A percentile compares a stretch with the other conserved stretches of the same genome.
Conservation (phyloP, 495 filamentous ascomycete species). For the Hypoxylon perforatum region DNA sequence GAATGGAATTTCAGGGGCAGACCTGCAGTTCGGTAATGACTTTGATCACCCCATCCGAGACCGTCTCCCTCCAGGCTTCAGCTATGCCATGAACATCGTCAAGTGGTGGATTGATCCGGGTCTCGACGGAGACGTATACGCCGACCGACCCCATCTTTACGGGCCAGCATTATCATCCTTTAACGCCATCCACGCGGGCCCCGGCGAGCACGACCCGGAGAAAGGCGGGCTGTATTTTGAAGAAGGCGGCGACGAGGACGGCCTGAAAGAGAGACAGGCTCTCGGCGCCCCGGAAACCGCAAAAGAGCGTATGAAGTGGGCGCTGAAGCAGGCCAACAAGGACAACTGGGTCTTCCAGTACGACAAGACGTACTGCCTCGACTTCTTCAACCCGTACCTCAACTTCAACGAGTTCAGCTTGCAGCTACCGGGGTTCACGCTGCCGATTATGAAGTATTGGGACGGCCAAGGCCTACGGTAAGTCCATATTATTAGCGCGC, state of each 20-base stretch:
- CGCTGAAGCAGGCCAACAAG: conserved; percentile 64
- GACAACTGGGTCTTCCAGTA: conserved; percentile 61
- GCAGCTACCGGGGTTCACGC: conserved; percentile 78
- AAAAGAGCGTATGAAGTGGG: conserved; percentile 71
- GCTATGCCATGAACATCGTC: conserved; percentile 80
- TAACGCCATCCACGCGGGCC: conserved; percentile 75
- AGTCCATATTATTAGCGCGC: conserved; percentile 25
- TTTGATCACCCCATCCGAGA: conserved; percentile 89
- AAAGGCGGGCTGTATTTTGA: conserved; percentile 66
- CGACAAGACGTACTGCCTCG: conserved; percentile 70
- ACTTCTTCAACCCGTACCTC: conserved; percentile 94
- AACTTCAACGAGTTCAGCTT: conserved; percentile 85
- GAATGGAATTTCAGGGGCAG: conserved; percentile 68
- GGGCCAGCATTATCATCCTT: conserved; percentile 78
- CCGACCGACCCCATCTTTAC: conserved; percentile 85
- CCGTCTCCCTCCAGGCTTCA: conserved; percentile 86
- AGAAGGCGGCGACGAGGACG: conserved; percentile 76
- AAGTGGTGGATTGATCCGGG: conserved; percentile 90
- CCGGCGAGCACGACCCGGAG: conserved; percentile 54
- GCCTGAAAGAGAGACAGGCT: conserved; percentile 57
- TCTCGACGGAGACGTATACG: conserved; percentile 86
- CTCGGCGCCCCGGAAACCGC: conserved; percentile 64
- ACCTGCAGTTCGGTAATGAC: conserved; percentile 91
- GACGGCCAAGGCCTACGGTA: conserved; percentile 73
- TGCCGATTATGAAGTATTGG: conserved; percentile 83